A percentile compares a stretch with the other conserved stretches of the same genome.
Evolutionary conservation across 1,139 yeast genomes (phyloP).

Genomic region (Pichia sp.): DNA sequence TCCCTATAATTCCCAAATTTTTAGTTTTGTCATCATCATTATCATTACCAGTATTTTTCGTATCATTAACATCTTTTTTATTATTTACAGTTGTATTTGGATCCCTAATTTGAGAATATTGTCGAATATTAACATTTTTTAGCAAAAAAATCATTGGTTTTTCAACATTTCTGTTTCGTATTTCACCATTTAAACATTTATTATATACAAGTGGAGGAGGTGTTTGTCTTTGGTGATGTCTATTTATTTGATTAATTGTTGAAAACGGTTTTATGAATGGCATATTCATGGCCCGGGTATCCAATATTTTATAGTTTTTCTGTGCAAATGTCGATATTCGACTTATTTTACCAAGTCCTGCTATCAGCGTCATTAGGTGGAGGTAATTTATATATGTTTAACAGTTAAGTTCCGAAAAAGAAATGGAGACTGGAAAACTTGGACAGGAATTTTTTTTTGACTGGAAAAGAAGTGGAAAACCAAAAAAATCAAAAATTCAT

Average conservation of each 20-base stretch:
- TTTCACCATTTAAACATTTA: neutral
- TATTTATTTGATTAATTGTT: neutral
- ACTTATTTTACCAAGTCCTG: neutral
- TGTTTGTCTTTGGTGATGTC: too few relatives aligned
- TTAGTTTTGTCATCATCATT: neutral
- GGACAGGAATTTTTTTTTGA: too few relatives aligned
- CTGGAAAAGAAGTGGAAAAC: too few relatives aligned
- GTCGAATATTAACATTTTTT: neutral
- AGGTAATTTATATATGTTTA: too few relatives aligned
- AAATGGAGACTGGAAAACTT: too few relatives aligned
- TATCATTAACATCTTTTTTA: neutral
- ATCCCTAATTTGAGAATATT: neutral
- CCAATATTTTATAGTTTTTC: neutral
- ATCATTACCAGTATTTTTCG: neutral
- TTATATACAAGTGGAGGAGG: neutral
- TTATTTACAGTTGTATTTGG: neutral
- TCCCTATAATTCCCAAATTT: constrained; percentile 26
- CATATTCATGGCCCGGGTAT: neutral
- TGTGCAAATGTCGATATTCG: neutral
- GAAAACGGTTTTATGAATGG: neutral
- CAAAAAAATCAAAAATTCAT: too few relatives aligned
- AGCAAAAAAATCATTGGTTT: neutral
- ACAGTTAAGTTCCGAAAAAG: too few relatives aligned
- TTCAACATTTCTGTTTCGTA: neutral
- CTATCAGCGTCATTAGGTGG: neutral